Evolutionary conservation across 2,329 filamentous ascomycete species (phyloP).

Genomic region (Pestalotiopsis fici): DNA sequence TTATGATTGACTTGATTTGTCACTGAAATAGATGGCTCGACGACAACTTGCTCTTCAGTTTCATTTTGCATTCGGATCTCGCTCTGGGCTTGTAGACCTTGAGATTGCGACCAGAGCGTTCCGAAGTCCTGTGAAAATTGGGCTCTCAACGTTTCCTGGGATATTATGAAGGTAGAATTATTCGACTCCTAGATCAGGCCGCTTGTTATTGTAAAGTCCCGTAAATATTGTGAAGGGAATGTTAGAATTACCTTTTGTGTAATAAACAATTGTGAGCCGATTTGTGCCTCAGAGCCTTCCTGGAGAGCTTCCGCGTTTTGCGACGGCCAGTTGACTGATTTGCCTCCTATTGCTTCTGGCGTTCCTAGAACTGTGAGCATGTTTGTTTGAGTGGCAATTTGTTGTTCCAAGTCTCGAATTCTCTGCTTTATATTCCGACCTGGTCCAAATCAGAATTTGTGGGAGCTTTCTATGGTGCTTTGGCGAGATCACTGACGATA

Average conservation of each 20-base stretch:
- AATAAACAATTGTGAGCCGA: not conserved
- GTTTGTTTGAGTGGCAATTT: not conserved
- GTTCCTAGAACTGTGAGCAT: not conserved
- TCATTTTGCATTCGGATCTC: not conserved
- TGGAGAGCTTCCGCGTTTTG: not conserved
- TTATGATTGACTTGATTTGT: not conserved
- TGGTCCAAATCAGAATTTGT: not conserved
- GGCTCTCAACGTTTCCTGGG: not conserved
- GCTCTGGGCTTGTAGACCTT: not conserved
- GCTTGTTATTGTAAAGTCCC: not conserved
- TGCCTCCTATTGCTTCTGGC: not conserved
- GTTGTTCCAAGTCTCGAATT: not conserved
- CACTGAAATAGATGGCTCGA: not conserved
- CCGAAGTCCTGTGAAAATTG: not conserved
- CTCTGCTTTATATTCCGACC: not conserved
- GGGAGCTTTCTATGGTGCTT: not conserved
- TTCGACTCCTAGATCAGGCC: not conserved
- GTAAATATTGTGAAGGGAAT: not conserved
- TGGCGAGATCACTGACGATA: not conserved
- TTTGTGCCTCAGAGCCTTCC: not conserved
- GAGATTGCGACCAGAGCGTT: not conserved
- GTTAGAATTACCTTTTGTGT: not conserved
- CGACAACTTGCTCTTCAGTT: not conserved
- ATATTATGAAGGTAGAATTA: not conserved
- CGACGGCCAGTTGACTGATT: not conserved